Percentiles rank a stretch among this genome's conserved stretches.
Conservation (phyloP, 139 green algal genomes). For the Raphidocelis subcapitata region DNA sequence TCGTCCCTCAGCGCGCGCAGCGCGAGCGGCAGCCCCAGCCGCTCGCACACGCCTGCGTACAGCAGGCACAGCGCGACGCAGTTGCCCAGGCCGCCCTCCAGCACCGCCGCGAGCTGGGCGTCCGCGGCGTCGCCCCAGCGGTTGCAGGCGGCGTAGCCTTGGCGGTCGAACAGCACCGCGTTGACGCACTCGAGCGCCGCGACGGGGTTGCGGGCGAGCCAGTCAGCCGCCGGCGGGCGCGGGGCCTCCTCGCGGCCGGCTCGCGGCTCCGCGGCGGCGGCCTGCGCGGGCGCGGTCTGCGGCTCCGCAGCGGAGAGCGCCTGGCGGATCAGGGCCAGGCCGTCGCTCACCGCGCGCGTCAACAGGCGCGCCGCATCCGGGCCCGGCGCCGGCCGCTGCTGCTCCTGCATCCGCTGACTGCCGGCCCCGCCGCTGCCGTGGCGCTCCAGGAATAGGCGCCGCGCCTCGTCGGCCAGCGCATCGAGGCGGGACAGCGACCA, state of each 20-base stretch:
- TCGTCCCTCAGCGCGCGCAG: conserved; percentile 37
- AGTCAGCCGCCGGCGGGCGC: neutral
- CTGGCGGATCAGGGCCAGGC: neutral
- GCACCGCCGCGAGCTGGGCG: conserved; percentile 43
- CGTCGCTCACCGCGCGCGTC: no score
- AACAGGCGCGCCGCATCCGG: neutral
- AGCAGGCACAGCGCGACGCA: conserved; percentile 57
- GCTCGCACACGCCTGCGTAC: conserved; percentile 59
- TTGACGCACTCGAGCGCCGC: conserved; percentile 53
- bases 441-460: conserved; percentile 3
- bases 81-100: conserved; percentile 54
- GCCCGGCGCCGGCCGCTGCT: no score
- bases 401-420: no score
- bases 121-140: conserved; percentile 54
- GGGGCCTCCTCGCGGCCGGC: neutral
- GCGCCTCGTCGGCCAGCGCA: conserved; percentile 43
- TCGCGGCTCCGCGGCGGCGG: neutral
- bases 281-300: neutral
- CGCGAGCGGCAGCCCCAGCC: conserved; percentile 46
- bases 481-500: conserved; percentile 61
- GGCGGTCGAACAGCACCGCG: conserved; percentile 55
- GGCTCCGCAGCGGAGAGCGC: neutral
- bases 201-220: conserved; percentile 8
- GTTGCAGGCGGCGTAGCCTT: conserved; percentile 60
- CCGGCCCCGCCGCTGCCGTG: no score